Evolutionary conservation across 208 protist genomes (phyloP), one percentile per base, ranked within the genome.

Genomic region (Wallacemonas sp.): DNA sequence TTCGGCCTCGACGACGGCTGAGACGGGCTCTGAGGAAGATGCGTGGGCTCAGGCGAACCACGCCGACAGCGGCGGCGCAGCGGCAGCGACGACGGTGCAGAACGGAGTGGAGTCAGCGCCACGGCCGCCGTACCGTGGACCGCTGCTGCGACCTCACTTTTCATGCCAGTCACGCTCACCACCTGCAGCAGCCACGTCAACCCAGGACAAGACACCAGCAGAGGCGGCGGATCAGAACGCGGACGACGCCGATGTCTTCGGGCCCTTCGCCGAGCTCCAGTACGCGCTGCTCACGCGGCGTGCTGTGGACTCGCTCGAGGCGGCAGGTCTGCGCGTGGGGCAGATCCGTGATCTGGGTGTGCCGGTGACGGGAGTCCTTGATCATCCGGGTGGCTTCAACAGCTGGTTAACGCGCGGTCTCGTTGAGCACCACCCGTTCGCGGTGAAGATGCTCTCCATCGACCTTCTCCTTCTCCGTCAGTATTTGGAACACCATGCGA

Each of bases 301-400:
- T 11, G 91, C 83, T 26, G 56, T 80, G 39, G 88, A 96, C 66
- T 85, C 76, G 32, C 74, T 94, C 14, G 78, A 85, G 62, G 68
- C 74, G n/a, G 85, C 87, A 5, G 91, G 91, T 2, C 63, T 96
- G 11, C 81, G 62, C n/a, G 61, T 87, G 19, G 17, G 43, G 1
- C 70, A 71, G 33, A 12, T 96, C 2, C 76, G 74, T 14, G 46
- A 65, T 12, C 76, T 82, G 47, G 83, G 88, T 21, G 81, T 90
- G 29, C 68, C 73, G 27, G 91, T 96, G 38, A 63, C 69, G 8
- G 91, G 91, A 2, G 80, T 96, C 29, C 63, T 93, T 64, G 88
- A 96, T 67, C 91, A 96, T 72, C 88, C 91, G 3, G 91, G 88
- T 8, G 87, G 69, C 12, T 94, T 88, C 77, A 88, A 96, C 79